Conservation (phyloP, 495 filamentous ascomycete genomes). For the Xylaria scruposa region DNA sequence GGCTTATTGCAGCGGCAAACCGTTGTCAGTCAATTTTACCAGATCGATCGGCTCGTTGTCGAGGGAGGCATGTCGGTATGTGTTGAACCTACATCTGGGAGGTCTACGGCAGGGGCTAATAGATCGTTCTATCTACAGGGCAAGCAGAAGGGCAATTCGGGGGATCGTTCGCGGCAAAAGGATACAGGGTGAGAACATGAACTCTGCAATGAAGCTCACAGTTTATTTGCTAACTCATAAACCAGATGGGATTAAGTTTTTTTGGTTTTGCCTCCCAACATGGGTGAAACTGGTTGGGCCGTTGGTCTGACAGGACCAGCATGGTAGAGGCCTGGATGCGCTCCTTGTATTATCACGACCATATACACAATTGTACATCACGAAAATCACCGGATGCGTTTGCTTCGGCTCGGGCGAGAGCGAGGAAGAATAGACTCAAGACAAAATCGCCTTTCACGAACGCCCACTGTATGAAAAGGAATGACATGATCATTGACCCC, state of each 20-base stretch:
- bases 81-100: slow-evolving; percentile 7
- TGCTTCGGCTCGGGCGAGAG: slow-evolving; percentile 6
- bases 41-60: slow-evolving; percentile 89
- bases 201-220: background rate
- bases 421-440: slow-evolving; percentile 16
- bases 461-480: background rate
- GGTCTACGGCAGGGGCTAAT: background rate
- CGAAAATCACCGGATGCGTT: background rate
- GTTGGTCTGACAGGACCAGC: slow-evolving; percentile 3
- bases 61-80: slow-evolving; percentile 75
- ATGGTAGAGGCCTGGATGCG: slow-evolving; percentile 10
- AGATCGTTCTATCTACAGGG: slow-evolving; percentile 57
- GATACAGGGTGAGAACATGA: slow-evolving; percentile 72
- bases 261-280: background rate
- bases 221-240: slow-evolving; percentile 23
- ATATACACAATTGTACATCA: slow-evolving; percentile 28
- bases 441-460: background rate
- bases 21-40: slow-evolving; percentile 91
- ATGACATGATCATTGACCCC: background rate
- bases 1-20: slow-evolving; percentile 79
- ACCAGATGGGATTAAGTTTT: slow-evolving; percentile 54
- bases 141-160: slow-evolving; percentile 72
- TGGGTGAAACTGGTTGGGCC: background rate
- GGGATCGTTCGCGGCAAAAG: slow-evolving; percentile 78
- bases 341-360: slow-evolving; percentile 26